phyloP scores from a whole-genome alignment of 768 basidiomycete species.

The Chalciporus chontae region DNA sequence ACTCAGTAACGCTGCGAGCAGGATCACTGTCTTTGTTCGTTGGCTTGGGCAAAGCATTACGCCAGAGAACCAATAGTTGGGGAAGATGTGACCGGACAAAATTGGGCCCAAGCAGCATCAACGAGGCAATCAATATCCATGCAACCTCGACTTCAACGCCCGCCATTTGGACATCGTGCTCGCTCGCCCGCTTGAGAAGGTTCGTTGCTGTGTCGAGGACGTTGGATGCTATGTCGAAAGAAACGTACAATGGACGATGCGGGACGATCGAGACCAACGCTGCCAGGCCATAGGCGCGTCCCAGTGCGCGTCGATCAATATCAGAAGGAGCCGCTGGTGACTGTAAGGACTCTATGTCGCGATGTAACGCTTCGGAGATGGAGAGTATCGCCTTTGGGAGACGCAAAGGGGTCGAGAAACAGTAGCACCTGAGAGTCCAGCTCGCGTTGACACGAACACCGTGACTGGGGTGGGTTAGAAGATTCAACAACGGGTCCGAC shows the following conservation, averaged over 20 bases:
- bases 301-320: slow-evolving; percentile 66
- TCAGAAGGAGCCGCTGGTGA: slow-evolving; percentile 73
- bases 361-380: slow-evolving; percentile 78
- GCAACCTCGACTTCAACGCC: slow-evolving; percentile 88
- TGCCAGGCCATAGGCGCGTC: slow-evolving; percentile 88
- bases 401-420: slow-evolving; percentile 81
- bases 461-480: slow-evolving; percentile 84
- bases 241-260: slow-evolving; percentile 86
- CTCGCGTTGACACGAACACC: slow-evolving; percentile 83
- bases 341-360: slow-evolving; percentile 71
- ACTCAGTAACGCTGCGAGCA: slow-evolving; percentile 71
- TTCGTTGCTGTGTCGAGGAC: slow-evolving; percentile 89
- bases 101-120: slow-evolving; percentile 90
- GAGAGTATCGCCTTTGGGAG: slow-evolving; percentile 75
- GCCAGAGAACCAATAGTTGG: slow-evolving; percentile 92
- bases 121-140: slow-evolving; percentile 86
- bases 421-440: slow-evolving; percentile 88
- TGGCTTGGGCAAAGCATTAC: slow-evolving; percentile 94
- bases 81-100: slow-evolving; percentile 93
- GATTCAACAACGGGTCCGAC: slow-evolving; percentile 77
- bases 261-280: slow-evolving; percentile 85
- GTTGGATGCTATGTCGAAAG: slow-evolving; percentile 88
- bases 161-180: slow-evolving; percentile 83
- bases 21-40: slow-evolving; percentile 78
- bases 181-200: slow-evolving; percentile 85